These are phyloP conservation scores for Agrocybe chaxingu DNA, from an alignment of 768 basidiomycete genomes.

Conservation along the genomic window DNA sequence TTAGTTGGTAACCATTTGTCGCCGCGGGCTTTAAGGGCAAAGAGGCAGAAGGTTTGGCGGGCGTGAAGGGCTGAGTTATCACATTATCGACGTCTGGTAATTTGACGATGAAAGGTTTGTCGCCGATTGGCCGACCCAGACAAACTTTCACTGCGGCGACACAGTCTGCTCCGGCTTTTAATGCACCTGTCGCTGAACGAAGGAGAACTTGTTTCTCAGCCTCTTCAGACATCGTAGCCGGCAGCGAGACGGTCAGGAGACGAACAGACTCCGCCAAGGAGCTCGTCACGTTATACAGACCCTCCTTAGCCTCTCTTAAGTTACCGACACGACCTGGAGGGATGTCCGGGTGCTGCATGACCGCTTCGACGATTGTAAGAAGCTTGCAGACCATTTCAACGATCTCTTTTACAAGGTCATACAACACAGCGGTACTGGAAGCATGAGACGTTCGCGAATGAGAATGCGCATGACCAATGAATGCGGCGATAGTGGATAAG, in stretches of 20 bases:
- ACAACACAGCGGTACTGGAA: conserved; percentile 88
- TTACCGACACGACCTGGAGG: conserved; percentile 58
- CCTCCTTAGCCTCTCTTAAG: conserved; percentile 71
- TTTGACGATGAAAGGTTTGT: conserved; percentile 64
- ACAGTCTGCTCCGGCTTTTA: conserved; percentile 88
- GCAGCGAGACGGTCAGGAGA: conserved; percentile 55
- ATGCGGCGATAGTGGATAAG: conserved; percentile 91
- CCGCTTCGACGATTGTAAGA: conserved; percentile 87
- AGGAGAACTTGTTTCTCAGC: conserved; percentile 76
- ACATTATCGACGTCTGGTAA: conserved; percentile 50
- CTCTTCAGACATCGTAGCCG: conserved; percentile 64
- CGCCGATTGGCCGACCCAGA: conserved; percentile 58
- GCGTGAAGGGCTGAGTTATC: conserved; percentile 40
- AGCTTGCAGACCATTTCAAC: conserved; percentile 92
- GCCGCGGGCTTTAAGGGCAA: conserved; percentile 26
- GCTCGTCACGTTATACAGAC: conserved; percentile 80
- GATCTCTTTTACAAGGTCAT: conserved; percentile 92
- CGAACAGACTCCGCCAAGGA: conserved; percentile 88
- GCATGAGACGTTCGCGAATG: conserved; percentile 90
- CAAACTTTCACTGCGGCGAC: conserved; percentile 83
- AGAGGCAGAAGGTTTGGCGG: conserved; percentile 44
- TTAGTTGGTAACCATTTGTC: conserved; percentile 34
- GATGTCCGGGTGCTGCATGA: conserved; percentile 73
- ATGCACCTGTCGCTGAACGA: conserved; percentile 81
- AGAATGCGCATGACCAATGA: conserved; percentile 95